These are phyloP conservation scores for Rhynchosporium agropyri DNA, from an alignment of 2,329 filamentous ascomycete species.

Conservation along the genomic window DNA sequence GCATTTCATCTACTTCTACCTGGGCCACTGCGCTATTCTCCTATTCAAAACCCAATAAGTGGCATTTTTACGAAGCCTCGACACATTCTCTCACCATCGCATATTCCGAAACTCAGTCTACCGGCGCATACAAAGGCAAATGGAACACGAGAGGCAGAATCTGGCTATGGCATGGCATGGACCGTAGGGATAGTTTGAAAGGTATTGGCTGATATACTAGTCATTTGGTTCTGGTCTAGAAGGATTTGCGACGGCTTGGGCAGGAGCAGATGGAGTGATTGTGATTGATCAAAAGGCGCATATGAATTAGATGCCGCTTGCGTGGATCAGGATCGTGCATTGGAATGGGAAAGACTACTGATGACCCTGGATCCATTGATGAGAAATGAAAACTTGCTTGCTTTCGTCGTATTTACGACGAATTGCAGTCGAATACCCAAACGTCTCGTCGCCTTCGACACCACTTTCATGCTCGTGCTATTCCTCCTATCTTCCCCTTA, in stretches of 20 bases:
- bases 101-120: background rate
- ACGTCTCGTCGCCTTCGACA: background rate
- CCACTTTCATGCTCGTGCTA: background rate
- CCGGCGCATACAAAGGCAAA: conserved; percentile 14
- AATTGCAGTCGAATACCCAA: background rate
- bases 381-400: conserved; percentile 11
- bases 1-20: conserved; percentile 99
- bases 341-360: conserved; percentile 8
- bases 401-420: conserved; percentile 10
- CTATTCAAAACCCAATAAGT: conserved; percentile 96
- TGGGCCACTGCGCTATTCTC: conserved; percentile 96
- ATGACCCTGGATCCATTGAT: conserved; percentile 6
- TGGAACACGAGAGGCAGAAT: background rate
- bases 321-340: conserved; percentile 4
- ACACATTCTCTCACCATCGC: background rate
- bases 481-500: no score
- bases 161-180: background rate
- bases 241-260: background rate
- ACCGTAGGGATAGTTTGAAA: background rate
- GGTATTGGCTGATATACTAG: conserved; percentile 4
- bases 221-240: conserved; percentile 8
- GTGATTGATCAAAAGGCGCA: background rate
- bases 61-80: background rate
- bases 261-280: background rate
- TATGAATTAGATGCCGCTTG: background rate